Conservation (phyloP, 495 filamentous ascomycete species). For the Bathelium albidoporum region DNA sequence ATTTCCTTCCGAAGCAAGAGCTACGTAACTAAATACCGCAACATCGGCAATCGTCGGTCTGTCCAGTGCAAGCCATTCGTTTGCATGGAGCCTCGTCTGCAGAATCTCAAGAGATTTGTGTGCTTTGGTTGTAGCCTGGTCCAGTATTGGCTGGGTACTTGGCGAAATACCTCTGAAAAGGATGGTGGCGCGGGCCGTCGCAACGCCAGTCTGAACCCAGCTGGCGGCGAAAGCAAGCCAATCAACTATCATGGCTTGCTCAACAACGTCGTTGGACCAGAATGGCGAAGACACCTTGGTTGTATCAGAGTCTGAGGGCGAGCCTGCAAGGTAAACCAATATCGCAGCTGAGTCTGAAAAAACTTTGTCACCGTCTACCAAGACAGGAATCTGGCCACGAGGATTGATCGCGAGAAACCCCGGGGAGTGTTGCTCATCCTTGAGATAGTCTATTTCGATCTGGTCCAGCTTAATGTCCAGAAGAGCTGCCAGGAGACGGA, state of each 20-base stretch:
- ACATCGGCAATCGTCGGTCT: conserved; percentile 8
- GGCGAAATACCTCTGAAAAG: background rate
- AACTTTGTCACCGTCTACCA: conserved; percentile 5
- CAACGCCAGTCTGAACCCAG: conserved; percentile 5
- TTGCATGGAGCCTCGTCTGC: background rate
- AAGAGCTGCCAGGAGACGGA: conserved; percentile 11
- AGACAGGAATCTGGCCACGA: conserved; percentile 6
- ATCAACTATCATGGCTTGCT: conserved; percentile 7
- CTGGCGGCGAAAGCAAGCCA: conserved; percentile 4
- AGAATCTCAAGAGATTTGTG: conserved; percentile 6
- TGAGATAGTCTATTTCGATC: conserved; percentile 6
- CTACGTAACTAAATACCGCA: conserved; percentile 5
- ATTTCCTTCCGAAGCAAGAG: conserved; percentile 1
- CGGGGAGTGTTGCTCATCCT: conserved; percentile 9
- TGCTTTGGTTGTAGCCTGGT: background rate
- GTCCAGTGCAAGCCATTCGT: conserved; percentile 3
- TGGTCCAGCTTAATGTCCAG: conserved; percentile 7
- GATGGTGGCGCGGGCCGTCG: background rate
- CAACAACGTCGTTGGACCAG: conserved; percentile 2
- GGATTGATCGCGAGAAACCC: conserved; percentile 13
- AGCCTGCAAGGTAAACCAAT: background rate
- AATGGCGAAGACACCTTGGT: background rate
- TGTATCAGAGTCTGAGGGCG: background rate
- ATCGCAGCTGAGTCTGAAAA: conserved; percentile 7
- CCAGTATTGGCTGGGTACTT: background rate